Conservation (phyloP, 805 yeast species). For the Martiniozyma abietophila region DNA sequence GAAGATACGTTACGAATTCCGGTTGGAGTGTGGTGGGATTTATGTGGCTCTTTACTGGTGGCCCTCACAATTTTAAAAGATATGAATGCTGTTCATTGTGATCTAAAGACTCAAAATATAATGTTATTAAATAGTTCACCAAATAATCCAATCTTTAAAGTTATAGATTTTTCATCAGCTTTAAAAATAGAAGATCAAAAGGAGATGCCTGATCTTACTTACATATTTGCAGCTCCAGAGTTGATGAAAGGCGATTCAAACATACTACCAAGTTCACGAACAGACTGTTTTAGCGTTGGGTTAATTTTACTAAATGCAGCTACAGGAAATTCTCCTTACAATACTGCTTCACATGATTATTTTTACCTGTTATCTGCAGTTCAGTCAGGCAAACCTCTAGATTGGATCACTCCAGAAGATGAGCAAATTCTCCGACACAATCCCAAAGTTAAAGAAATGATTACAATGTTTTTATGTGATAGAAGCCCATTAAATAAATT, state of each 20-base stretch:
- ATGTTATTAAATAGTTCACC: conserved; percentile 24
- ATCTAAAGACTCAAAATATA: conserved; percentile 38
- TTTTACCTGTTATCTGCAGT: conserved; percentile 27
- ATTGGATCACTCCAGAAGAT: conserved; percentile 23
- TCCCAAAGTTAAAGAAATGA: no score
- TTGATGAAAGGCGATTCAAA: conserved; percentile 26
- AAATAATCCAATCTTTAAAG: conserved; percentile 27
- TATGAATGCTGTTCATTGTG: conserved; percentile 34
- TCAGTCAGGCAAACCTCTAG: conserved; percentile 26
- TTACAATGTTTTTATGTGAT: no score
- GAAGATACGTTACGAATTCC: conserved; percentile 17
- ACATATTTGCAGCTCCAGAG: conserved; percentile 41
- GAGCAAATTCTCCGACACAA: conserved; percentile 17
- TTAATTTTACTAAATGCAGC: conserved; percentile 36
- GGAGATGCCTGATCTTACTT: conserved; percentile 26
- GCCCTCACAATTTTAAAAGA: conserved; percentile 21
- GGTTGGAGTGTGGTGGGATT: conserved; percentile 24
- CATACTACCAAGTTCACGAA: conserved; percentile 16
- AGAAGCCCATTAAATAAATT: no score
- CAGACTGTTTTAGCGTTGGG: conserved; percentile 41
- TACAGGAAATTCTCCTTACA: conserved; percentile 37
- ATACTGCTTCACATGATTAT: conserved; percentile 20
- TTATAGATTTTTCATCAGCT: conserved; percentile 43
- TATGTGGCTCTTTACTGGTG: conserved; percentile 21
- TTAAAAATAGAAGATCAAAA: conserved; percentile 14